Base-by-base conservation (phyloP, 129 eudicot genomes). In the Scalesia atractyloides region DNA sequence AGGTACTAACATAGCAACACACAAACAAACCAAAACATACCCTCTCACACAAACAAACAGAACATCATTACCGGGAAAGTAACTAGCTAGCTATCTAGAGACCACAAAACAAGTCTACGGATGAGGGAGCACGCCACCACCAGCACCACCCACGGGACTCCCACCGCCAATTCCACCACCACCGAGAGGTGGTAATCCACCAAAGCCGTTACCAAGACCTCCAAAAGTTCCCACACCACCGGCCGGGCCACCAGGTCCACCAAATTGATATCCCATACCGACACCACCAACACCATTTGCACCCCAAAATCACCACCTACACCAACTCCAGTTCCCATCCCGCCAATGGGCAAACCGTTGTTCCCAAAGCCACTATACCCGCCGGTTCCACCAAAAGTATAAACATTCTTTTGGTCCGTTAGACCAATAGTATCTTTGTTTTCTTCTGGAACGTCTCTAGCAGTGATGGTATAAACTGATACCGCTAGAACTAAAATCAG, bases 211-310 rank as follows among this genome's bases (percentile, higher is more conserved):
- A 37, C 78, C 80, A 44, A 79, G 79, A 39, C 84, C 87, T 17
- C 80, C 80, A 52, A 76, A 52, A 36, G 74, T 62, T 37, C 87
- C 87, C 1, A 80, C 17, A 9, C 84, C 76, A 20, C 84, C 84
- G 0, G 77, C 84, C 17, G 84, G 76, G 47, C 76, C 77, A 46
- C 84, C 87, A 1, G 70, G 76, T 5, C 87, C 87, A 67, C 87
- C 87, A 49, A 41, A 70, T 10, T 82, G 82, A 30, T 49, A 66
- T 5, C 79, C 84, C 30, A 63, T 70, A 60, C 87, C 87, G 0
- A 83, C 71, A 49, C 79, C 84, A 50, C 84, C 87, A 3, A 76
- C 9, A 7, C 84, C 82, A 16, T 60, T 47, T 10, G 74, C 81
- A 20, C 84, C 87, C 80, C 80, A 43, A 80, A 15, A 62, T 71